Percentiles rank a stretch among this genome's conserved stretches.
Evolutionary conservation across 768 basidiomycete species (phyloP).

Genomic region (Tulasnella sp.): DNA sequence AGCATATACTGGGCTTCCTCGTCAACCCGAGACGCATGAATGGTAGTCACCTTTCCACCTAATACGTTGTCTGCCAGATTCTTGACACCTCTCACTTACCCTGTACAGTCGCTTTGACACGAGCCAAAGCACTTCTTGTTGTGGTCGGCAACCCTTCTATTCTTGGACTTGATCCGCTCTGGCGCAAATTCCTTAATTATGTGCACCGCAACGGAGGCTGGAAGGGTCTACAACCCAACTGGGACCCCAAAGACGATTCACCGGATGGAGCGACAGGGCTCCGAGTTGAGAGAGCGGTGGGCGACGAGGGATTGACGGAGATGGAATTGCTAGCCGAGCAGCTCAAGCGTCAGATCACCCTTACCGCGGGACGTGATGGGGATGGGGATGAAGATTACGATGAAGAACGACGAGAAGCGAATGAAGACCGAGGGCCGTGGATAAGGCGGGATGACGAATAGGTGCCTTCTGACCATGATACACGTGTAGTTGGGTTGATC

Average conservation of each 20-base stretch:
- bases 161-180: slow-evolving; percentile 4
- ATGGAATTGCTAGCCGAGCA: not conserved
- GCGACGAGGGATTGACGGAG: not conserved
- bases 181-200: slow-evolving; percentile 11
- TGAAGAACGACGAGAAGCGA: not conserved
- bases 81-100: slow-evolving; percentile 32
- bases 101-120: slow-evolving; percentile 13
- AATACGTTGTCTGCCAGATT: slow-evolving; percentile 47
- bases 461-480: too few relatives aligned
- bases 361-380: not conserved
- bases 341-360: not conserved
- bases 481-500: too few relatives aligned
- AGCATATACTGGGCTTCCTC: slow-evolving; percentile 9
- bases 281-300: not conserved
- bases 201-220: slow-evolving; percentile 3
- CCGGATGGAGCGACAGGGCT: not conserved
- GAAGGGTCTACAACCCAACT: slow-evolving; percentile 1
- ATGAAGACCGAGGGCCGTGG: not conserved
- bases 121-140: slow-evolving; percentile 17
- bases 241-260: not conserved
- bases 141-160: slow-evolving; percentile 15
- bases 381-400: not conserved
- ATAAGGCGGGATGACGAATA: not conserved
- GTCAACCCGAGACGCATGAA: slow-evolving; percentile 18
- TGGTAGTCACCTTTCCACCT: not conserved